Evolutionary conservation across 2,329 filamentous ascomycete species (phyloP), one percentile per base, ranked within the genome.

Genomic region (Arthroderma sp.): DNA sequence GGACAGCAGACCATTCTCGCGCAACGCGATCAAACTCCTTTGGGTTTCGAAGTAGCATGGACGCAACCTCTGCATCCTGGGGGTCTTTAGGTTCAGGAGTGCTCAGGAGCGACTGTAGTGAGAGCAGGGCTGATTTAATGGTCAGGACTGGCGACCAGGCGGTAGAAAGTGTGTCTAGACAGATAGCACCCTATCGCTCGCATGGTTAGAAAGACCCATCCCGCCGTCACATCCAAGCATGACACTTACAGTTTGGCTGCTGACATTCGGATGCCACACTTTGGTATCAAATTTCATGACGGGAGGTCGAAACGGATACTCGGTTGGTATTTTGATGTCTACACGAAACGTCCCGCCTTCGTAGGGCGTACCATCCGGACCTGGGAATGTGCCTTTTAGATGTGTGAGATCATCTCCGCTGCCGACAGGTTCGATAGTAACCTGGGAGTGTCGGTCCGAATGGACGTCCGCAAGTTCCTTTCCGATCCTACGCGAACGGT

Each of bases 201-300:
- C 9, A 34, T 9, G 32, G 11, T 9, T 9, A 34, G 32, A 34
- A 11, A 9, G 11, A 3, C 32, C 9, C 11, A 9, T 9, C 9
- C 34, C 11, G 9, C 34, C 30, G 32, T 30, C 29, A 41, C 9
- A 50, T 22, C 15, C 52, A 3, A 43, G 42, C 36, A 38, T 38
- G 34, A n/a, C 27, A 71, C 80, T 58, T 68, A 94, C 87, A 36
- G 88, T 95, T 61, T 91, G 83, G 58, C 83, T 89, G 72, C 85
- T 93, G 67, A 98, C 78, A 60, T 98, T 98, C 31, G 91, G 91
- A 63, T 98, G 91, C 88, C 88, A 98, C 55, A 96, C 82, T 65
- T 82, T 88, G 51, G 91, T 98, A 52, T 82, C 77, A 59, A 96
- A 96, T 56, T 78, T 82, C 83, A 98, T 96, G 48, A 77, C 65